A percentile compares a stretch with the other conserved stretches of the same genome.
Conservation (phyloP, 1,284 basidiomycete genomes). For the Earliella scabrosa region DNA sequence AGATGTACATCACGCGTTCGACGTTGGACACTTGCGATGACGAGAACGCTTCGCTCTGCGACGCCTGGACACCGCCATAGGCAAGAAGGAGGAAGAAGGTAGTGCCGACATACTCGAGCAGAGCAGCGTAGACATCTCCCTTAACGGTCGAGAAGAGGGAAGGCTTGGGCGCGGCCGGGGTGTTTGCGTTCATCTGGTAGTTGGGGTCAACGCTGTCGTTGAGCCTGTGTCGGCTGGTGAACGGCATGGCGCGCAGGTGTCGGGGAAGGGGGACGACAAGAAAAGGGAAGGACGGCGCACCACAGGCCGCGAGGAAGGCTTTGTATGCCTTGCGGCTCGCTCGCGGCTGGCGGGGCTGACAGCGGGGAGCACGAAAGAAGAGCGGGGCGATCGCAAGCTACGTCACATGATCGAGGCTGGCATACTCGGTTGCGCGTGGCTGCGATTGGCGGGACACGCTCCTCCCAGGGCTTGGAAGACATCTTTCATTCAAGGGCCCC, state of each 20-base stretch:
- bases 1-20: constrained; percentile 59
- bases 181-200: constrained; percentile 3
- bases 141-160: constrained; percentile 21
- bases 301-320: not conserved
- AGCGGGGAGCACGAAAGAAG: not conserved
- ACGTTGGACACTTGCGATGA: constrained; percentile 38
- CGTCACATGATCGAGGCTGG: constrained; percentile 19
- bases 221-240: constrained; percentile 1
- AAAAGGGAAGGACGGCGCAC: too few species aligned
- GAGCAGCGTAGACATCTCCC: constrained; percentile 49
- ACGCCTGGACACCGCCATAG: constrained; percentile 62
- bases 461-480: not conserved
- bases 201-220: constrained; percentile 6
- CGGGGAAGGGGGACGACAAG: not conserved
- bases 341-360: too few species aligned
- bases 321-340: not conserved
- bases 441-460: not conserved
- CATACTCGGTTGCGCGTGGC: not conserved
- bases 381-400: constrained; percentile 4
- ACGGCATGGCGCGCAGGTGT: constrained; percentile 1
- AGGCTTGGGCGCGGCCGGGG: not conserved
- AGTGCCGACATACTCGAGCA: constrained; percentile 61
- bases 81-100: constrained; percentile 65
- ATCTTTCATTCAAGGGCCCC: constrained; percentile 10
- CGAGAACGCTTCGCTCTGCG: constrained; percentile 27